Evolutionary conservation across 2,329 filamentous ascomycete species (phyloP).

Genomic region (Nemania abortiva): DNA sequence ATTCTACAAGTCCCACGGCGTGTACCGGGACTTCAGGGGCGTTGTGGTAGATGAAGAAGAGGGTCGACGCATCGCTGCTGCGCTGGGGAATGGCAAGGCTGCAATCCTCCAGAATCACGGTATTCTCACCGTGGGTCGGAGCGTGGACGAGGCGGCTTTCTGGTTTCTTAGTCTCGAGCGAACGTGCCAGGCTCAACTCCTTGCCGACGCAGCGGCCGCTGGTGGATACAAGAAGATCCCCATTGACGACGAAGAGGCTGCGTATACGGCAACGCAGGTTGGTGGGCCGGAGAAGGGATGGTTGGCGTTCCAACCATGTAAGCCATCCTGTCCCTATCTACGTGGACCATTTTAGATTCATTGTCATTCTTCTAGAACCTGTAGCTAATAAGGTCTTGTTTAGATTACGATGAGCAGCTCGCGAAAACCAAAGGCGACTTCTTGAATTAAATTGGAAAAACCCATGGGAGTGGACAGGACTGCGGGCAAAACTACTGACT

Average conservation of each 20-base stretch:
- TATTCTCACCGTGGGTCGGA: slow-evolving; percentile 70
- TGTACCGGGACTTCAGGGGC: slow-evolving; percentile 71
- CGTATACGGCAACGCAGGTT: slow-evolving; percentile 45
- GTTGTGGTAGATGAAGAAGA: slow-evolving; percentile 71
- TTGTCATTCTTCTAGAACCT: neutral
- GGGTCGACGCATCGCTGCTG: slow-evolving; percentile 66
- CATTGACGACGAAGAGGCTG: slow-evolving; percentile 50
- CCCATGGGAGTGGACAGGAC: neutral
- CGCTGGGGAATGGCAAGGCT: slow-evolving; percentile 66
- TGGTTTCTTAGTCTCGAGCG: slow-evolving; percentile 72
- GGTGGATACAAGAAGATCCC: slow-evolving; percentile 47
- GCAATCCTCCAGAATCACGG: slow-evolving; percentile 74
- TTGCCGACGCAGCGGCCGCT: slow-evolving; percentile 67
- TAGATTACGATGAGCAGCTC: slow-evolving; percentile 43
- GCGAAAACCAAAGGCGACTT: slow-evolving; percentile 42
- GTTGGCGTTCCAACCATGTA: slow-evolving; percentile 49
- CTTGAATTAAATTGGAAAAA: slow-evolving; percentile 30
- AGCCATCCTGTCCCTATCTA: neutral
- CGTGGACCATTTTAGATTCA: neutral
- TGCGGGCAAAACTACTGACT: neutral
- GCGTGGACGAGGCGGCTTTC: slow-evolving; percentile 75
- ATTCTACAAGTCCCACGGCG: slow-evolving; percentile 69
- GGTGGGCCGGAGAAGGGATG: slow-evolving; percentile 51
- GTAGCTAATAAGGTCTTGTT: slow-evolving; percentile 1
- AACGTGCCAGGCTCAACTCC: slow-evolving; percentile 71